phyloP scores from a whole-genome alignment of 176 grass and related monocot genomes.

The Avena insularis region DNA sequence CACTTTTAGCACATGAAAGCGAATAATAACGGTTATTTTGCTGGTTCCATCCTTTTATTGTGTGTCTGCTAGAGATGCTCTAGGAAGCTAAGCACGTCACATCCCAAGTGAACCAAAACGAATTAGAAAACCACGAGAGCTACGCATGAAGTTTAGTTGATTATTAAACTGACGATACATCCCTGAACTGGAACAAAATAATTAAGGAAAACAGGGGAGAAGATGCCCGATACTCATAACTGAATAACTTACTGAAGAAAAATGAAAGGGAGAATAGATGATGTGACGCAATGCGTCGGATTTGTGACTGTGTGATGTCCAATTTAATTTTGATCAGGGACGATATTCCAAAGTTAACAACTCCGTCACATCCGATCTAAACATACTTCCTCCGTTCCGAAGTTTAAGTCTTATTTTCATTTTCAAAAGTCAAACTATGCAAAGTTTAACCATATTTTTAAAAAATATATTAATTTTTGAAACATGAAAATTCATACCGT shows the following conservation, averaged over 20 bases:
- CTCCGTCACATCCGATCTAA: neutral
- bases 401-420: too few species aligned
- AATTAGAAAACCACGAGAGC: slow-evolving; percentile 42
- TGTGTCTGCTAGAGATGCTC: neutral
- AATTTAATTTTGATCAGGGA: neutral
- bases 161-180: neutral
- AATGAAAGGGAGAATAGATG: slow-evolving; percentile 2
- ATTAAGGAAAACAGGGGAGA: neutral
- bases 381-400: too few species aligned
- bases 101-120: neutral
- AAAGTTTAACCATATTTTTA: too few species aligned
- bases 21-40: too few species aligned
- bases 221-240: slow-evolving; percentile 13
- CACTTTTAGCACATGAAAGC: too few species aligned
- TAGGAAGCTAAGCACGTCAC: slow-evolving; percentile 7
- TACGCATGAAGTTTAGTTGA: neutral
- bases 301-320: neutral
- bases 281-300: slow-evolving; percentile 14
- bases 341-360: slow-evolving; percentile 23
- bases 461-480: too few species aligned
- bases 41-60: too few species aligned
- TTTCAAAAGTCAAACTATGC: too few species aligned
- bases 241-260: neutral
- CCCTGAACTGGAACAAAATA: neutral
- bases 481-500: too few species aligned